phyloP scores from a whole-genome alignment of 2,329 filamentous ascomycete species.

The Fusarium graminum region DNA sequence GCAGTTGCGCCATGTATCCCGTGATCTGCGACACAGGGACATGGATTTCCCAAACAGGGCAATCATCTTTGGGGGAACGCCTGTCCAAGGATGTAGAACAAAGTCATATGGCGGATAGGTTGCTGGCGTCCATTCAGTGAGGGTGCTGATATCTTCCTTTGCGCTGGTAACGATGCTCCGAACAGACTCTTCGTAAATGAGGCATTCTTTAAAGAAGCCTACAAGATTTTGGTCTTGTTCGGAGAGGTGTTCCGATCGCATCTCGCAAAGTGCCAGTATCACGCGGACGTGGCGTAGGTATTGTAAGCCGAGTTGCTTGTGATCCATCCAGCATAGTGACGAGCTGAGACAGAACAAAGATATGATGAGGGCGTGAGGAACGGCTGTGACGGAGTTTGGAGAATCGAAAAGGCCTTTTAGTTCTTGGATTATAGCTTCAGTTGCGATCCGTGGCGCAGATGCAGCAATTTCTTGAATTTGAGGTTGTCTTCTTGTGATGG shows the following conservation, averaged over 20 bases:
- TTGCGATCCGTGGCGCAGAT: conserved; percentile 32
- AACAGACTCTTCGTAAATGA: conserved; percentile 40
- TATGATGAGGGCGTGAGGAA: conserved; percentile 36
- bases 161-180: conserved; percentile 39
- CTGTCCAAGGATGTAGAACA: conserved; percentile 41
- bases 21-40: conserved; percentile 39
- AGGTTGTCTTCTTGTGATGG: conserved; percentile 22
- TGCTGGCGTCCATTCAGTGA: conserved; percentile 31
- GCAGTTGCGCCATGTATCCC: conserved; percentile 38
- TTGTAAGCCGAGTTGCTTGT: conserved; percentile 39
- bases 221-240: conserved; percentile 32
- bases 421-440: conserved; percentile 39
- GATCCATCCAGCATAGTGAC: conserved; percentile 41
- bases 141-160: conserved; percentile 37
- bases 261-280: conserved; percentile 34
- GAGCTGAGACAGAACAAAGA: conserved; percentile 41
- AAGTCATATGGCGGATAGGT: conserved; percentile 28
- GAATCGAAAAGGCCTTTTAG: conserved; percentile 26
- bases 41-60: conserved; percentile 41
- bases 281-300: conserved; percentile 40
- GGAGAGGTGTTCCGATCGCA: conserved; percentile 24
- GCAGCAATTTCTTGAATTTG: conserved; percentile 35
- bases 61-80: conserved; percentile 38
- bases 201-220: conserved; percentile 40
- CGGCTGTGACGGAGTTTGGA: conserved; percentile 26